Evolutionary conservation across 1,284 basidiomycete species (phyloP).

Genomic region (Coniferiporia weirii): DNA sequence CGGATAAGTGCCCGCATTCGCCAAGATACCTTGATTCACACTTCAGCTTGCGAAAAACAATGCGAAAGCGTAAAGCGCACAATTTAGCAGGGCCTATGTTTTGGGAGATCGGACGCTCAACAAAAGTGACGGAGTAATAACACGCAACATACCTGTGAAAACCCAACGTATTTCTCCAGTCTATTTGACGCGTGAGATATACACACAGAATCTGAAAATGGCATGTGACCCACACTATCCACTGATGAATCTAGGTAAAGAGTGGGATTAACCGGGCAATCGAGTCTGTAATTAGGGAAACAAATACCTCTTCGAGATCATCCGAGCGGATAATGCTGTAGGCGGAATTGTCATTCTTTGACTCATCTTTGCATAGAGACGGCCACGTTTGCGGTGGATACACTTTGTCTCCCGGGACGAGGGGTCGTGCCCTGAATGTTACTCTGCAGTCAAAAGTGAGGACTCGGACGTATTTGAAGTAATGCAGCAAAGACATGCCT

Average conservation of each 20-base stretch:
- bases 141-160: conserved; percentile 40
- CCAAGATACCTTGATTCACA: conserved; percentile 37
- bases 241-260: conserved; percentile 42
- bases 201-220: background rate
- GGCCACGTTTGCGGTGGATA: conserved; percentile 19
- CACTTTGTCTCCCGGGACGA: conserved; percentile 15
- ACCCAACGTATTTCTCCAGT: conserved; percentile 58
- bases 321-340: conserved; percentile 32
- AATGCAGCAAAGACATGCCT: conserved; percentile 5
- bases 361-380: background rate
- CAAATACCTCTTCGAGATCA: conserved; percentile 39
- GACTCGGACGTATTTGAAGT: background rate
- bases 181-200: conserved; percentile 29
- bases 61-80: conserved; percentile 28
- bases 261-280: background rate
- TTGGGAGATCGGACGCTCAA: background rate
- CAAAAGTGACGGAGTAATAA: background rate
- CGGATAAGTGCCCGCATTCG: conserved; percentile 41
- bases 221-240: conserved; percentile 45
- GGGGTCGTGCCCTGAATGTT: conserved; percentile 13
- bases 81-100: conserved; percentile 46
- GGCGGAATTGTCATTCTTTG: background rate
- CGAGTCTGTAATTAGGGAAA: background rate
- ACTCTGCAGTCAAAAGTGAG: conserved; percentile 15
- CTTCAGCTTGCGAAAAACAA: conserved; percentile 26